phyloP scores from a whole-genome alignment of 2,329 filamentous ascomycete species.

The Dothiorella sarmentorum region DNA sequence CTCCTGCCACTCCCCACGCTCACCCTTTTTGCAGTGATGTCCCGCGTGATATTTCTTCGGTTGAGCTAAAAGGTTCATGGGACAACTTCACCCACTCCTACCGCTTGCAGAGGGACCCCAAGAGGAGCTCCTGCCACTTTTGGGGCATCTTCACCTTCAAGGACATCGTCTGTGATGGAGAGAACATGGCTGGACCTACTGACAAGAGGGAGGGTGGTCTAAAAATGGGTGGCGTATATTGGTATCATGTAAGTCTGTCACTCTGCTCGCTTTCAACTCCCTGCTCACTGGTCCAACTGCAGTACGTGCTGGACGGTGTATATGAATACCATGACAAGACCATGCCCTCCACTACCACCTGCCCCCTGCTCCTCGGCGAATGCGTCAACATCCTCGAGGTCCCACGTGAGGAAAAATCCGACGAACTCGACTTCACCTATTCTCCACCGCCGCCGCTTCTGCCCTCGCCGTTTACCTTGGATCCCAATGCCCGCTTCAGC shows the following conservation, averaged over 20 bases:
- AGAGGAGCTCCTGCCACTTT: constrained; percentile 74
- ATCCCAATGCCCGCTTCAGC: constrained; percentile 68
- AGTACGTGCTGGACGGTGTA: constrained; percentile 82
- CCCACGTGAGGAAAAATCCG: constrained; percentile 56
- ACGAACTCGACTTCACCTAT: not conserved
- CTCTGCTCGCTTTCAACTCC: not conserved
- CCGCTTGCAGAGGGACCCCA: constrained; percentile 74
- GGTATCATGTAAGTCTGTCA: constrained; percentile 75
- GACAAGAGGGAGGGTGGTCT: constrained; percentile 70
- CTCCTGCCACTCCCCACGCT: constrained; percentile 23
- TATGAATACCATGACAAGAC: constrained; percentile 72
- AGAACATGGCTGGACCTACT: constrained; percentile 48
- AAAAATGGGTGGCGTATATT: constrained; percentile 90
- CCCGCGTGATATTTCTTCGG: constrained; percentile 55
- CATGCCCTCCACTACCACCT: constrained; percentile 71
- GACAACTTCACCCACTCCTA: constrained; percentile 84
- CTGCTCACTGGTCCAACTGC: constrained; percentile 27
- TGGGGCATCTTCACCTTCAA: constrained; percentile 83
- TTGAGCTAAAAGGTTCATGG: constrained; percentile 88
- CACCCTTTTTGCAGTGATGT: constrained; percentile 32
- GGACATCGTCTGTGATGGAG: constrained; percentile 79
- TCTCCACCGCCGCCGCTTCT: not conserved
- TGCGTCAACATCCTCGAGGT: constrained; percentile 80
- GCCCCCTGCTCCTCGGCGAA: constrained; percentile 85
- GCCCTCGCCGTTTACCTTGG: constrained; percentile 63